phyloP scores from a whole-genome alignment of 2,329 filamentous ascomycete genomes.

The Thielaviopsis populi region DNA sequence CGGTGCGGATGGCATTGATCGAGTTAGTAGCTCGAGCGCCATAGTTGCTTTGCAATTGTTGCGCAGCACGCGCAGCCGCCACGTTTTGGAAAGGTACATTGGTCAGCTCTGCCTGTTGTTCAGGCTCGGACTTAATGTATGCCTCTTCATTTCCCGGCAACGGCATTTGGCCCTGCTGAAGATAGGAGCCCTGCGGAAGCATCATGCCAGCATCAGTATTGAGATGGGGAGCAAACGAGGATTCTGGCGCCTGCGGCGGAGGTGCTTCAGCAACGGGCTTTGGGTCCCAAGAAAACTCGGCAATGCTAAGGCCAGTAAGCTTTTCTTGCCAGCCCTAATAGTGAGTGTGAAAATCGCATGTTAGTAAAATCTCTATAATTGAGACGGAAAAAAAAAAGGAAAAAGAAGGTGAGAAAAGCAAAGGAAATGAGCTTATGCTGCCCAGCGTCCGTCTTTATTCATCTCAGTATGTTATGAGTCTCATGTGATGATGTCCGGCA shows the following conservation, averaged over 20 bases:
- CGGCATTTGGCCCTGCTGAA: slow-evolving; percentile 21
- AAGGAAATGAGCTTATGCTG: not conserved
- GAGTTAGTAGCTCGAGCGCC: slow-evolving; percentile 50
- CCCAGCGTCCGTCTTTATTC: not conserved
- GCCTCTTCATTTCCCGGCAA: slow-evolving; percentile 2
- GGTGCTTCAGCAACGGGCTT: slow-evolving; percentile 40
- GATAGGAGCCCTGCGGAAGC: slow-evolving; percentile 23
- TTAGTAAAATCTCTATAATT: not conserved
- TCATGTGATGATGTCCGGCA: slow-evolving; percentile 7
- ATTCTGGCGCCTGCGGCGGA: slow-evolving; percentile 19
- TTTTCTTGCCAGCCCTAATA: slow-evolving; percentile 84
- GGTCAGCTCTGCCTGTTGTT: slow-evolving; percentile 8
- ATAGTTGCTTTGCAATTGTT: slow-evolving; percentile 43
- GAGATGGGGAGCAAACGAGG: slow-evolving; percentile 14
- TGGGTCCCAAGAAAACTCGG: slow-evolving; percentile 90
- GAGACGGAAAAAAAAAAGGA: not conserved
- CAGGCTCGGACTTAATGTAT: slow-evolving; percentile 15
- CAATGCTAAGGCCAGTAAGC: slow-evolving; percentile 69
- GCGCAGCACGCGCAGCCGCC: slow-evolving; percentile 40
- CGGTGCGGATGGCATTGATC: slow-evolving; percentile 45
- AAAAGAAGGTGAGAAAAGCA: not conserved
- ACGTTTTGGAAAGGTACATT: slow-evolving; percentile 23
- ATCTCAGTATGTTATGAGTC: not conserved
- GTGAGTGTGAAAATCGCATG: not conserved
- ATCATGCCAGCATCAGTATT: slow-evolving; percentile 21